Base-by-base conservation (phyloP, 75 land plant species). In the Pinus taeda region DNA sequence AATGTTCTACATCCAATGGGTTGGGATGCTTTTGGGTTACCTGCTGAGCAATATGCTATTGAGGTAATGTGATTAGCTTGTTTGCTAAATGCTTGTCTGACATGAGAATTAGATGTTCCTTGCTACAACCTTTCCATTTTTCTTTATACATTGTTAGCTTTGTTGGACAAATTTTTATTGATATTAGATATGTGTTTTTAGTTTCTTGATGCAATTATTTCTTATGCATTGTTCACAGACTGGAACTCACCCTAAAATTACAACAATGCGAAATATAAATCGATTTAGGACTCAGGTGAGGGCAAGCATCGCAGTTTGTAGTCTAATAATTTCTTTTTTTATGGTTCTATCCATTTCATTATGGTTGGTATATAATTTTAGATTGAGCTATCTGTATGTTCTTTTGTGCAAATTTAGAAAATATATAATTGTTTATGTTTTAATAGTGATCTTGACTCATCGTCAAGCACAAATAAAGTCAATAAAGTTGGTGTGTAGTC, bases 1-100 rank as follows among this genome's bases (percentile, higher is more conserved):
- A 95, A 95, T 88, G 98, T 95, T 55, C 72, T 95, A 79, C 98
- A 95, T 83, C 98, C 98, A 37, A 95, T 95, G 98, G 98, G 98
- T 61, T 95, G 98, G 98, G 98, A 95, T 85, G 98, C 98, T 60
- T 95, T 95, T 90, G 98, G 98, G 33, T 82, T 95, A 72, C 98
- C 98, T 66, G 98, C 98, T 2, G 98, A 95, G 82, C 98, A 95
- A 74, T 95, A 95, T 87, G 98, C 98, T 57, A 93, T 95, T 77
- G 88, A 95, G 91, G 98, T 95, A 69, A 63, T 20, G 39, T 59
- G 26, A 8, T 59, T 45, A 63, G 15, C 53, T 37, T 79, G 2
- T 24, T 76, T 57, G 39, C 49, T 30, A n/a, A 42, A 37, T 21
- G 30, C 33, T 37, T 24, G 36, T 22, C 15, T 29, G 80, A 33